phyloP scores from a whole-genome alignment of 768 basidiomycete species.

The Crassisporium funariophilum region DNA sequence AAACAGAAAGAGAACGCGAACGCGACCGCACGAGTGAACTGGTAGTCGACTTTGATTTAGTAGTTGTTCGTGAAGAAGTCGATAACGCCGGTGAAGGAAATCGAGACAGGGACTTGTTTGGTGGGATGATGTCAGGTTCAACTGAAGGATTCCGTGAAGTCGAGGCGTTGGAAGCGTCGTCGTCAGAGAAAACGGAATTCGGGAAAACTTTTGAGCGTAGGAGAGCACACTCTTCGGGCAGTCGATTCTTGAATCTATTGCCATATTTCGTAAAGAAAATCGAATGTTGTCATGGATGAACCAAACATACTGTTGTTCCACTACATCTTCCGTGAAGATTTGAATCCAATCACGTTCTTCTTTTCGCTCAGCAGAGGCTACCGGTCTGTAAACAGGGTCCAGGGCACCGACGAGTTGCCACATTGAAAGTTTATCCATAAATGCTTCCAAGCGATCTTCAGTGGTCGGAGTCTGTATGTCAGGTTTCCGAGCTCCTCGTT shows the following conservation, averaged over 20 bases:
- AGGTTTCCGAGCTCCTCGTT: slow-evolving; percentile 18
- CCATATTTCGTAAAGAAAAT: neutral
- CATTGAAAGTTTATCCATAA: slow-evolving; percentile 79
- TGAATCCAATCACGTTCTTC: slow-evolving; percentile 74
- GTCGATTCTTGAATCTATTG: slow-evolving; percentile 53
- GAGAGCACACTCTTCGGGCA: slow-evolving; percentile 57
- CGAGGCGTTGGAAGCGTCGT: slow-evolving; percentile 22
- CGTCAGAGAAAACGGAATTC: slow-evolving; percentile 59
- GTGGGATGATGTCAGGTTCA: slow-evolving; percentile 3
- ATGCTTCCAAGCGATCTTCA: slow-evolving; percentile 64
- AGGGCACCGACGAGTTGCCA: slow-evolving; percentile 66
- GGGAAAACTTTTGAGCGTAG: slow-evolving; percentile 71
- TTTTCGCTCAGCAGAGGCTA: slow-evolving; percentile 16
- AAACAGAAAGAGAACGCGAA: slow-evolving; percentile 67
- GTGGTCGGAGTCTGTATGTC: slow-evolving; percentile 18
- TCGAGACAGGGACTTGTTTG: slow-evolving; percentile 7
- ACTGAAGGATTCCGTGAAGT: slow-evolving; percentile 10
- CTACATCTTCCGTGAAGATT: slow-evolving; percentile 63
- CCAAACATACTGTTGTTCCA: slow-evolving; percentile 59
- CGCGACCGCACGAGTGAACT: slow-evolving; percentile 40
- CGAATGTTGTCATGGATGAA: neutral
- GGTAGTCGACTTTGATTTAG: slow-evolving; percentile 8
- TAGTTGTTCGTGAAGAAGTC: slow-evolving; percentile 12
- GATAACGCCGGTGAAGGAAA: slow-evolving; percentile 32
- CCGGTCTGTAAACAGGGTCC: slow-evolving; percentile 17